phyloP scores from a whole-genome alignment of 2,329 filamentous ascomycete species.

The Colletotrichum plurivorum region DNA sequence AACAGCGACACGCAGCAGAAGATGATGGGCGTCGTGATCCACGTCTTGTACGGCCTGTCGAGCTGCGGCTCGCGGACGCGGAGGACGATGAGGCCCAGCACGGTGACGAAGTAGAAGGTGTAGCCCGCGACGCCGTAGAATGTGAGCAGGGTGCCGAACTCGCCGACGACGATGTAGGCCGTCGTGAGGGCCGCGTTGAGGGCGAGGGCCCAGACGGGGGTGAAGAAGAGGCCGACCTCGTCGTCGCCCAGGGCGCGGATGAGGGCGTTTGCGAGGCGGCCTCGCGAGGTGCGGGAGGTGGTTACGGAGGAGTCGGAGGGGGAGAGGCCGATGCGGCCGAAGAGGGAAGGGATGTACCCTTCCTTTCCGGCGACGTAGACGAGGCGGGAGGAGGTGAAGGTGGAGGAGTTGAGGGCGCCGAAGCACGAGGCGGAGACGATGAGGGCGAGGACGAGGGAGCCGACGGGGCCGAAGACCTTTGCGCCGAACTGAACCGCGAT shows the following conservation, averaged over 20 bases:
- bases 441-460: slow-evolving; percentile 87
- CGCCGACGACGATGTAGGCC: slow-evolving; percentile 86
- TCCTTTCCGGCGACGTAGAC: slow-evolving; percentile 97
- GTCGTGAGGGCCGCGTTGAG: slow-evolving; percentile 84
- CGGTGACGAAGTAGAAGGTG: slow-evolving; percentile 96
- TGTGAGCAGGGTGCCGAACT: slow-evolving; percentile 92
- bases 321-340: slow-evolving; percentile 85
- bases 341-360: slow-evolving; percentile 88
- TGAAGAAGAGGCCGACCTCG: slow-evolving; percentile 87
- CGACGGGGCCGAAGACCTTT: slow-evolving; percentile 88
- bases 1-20: slow-evolving; percentile 99
- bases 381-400: slow-evolving; percentile 92
- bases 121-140: slow-evolving; percentile 99
- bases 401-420: slow-evolving; percentile 92
- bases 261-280: slow-evolving; percentile 71
- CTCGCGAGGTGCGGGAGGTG: slow-evolving; percentile 64
- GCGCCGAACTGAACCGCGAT: slow-evolving; percentile 95
- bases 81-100: slow-evolving; percentile 92
- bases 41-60: slow-evolving; percentile 93
- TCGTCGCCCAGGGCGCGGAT: slow-evolving; percentile 80
- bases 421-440: slow-evolving; percentile 94
- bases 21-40: slow-evolving; percentile 97
- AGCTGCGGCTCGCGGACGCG: slow-evolving; percentile 89
- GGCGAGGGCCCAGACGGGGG: slow-evolving; percentile 90
- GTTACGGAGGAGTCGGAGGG: slow-evolving; percentile 55